Conservation (phyloP, 2,329 filamentous ascomycete species). For the Penicillium palitans region DNA sequence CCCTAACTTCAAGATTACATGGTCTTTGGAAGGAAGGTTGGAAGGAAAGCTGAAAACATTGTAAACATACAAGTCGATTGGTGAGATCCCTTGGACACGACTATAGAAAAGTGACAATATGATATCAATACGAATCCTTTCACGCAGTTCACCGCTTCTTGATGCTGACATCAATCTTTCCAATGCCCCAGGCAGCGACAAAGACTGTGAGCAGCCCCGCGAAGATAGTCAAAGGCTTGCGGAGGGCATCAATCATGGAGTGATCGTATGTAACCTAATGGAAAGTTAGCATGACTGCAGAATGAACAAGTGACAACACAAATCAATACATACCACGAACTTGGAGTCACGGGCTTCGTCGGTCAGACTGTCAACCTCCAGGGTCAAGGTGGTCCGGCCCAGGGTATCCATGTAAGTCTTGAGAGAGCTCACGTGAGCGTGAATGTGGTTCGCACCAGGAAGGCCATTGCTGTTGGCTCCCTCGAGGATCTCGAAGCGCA, state of each 20-base stretch:
- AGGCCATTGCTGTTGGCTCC: constrained; percentile 66
- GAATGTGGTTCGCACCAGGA: constrained; percentile 58
- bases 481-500: constrained; percentile 68
- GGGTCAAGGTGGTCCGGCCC: constrained; percentile 76
- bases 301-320: not conserved
- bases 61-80: constrained; percentile 13
- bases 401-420: constrained; percentile 92
- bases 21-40: not conserved
- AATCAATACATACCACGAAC: constrained; percentile 57
- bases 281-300: constrained; percentile 6
- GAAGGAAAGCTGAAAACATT: not conserved
- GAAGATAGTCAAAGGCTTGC: constrained; percentile 85
- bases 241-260: constrained; percentile 68
- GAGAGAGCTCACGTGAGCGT: constrained; percentile 64
- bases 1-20: not conserved
- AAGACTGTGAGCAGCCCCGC: constrained; percentile 73
- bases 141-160: constrained; percentile 51
- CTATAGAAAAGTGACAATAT: constrained; percentile 22
- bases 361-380: constrained; percentile 82
- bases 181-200: constrained; percentile 69
- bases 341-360: constrained; percentile 86
- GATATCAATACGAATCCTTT: constrained; percentile 16
- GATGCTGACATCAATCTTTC: constrained; percentile 80
- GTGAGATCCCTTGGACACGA: constrained; percentile 3
- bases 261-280: constrained; percentile 76